Evolutionary conservation across 1,284 basidiomycete genomes (phyloP).

Genomic region (Cerrena zonata): DNA sequence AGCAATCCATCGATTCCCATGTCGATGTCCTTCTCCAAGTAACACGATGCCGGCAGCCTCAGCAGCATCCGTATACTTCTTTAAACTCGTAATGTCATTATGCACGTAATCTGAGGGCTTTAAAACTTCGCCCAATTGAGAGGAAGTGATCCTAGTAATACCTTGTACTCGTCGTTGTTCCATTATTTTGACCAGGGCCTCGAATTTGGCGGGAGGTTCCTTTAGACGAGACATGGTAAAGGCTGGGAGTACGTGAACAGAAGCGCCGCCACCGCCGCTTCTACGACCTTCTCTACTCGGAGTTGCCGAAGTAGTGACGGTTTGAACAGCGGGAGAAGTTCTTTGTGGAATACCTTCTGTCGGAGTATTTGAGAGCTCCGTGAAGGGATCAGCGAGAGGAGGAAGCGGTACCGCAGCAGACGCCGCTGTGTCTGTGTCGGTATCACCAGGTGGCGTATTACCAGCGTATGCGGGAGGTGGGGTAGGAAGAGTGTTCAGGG

Average conservation of each 20-base stretch:
- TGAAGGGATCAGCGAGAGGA: not conserved
- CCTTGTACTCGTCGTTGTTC: slow-evolving; percentile 30
- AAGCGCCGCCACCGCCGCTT: not conserved
- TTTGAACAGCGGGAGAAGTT: not conserved
- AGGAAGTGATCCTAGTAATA: slow-evolving; percentile 18
- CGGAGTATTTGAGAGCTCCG: not conserved
- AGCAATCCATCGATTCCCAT: slow-evolving; percentile 40
- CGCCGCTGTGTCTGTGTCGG: not conserved
- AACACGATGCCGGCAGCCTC: slow-evolving; percentile 39
- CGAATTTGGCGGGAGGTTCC: not conserved
- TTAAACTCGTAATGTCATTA: slow-evolving; percentile 42
- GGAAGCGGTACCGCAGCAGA: not conserved
- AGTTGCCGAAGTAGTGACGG: not conserved
- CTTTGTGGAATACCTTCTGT: not conserved
- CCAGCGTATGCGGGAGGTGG: not conserved
- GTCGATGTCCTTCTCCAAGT: slow-evolving; percentile 10
- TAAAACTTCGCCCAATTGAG: slow-evolving; percentile 25
- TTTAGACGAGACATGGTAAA: not conserved
- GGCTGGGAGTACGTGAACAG: not conserved
- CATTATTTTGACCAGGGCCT: slow-evolving; percentile 24
- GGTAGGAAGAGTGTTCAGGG: no score
- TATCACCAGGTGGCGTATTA: not conserved
- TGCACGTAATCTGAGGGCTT: slow-evolving; percentile 35
- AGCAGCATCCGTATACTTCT: slow-evolving; percentile 43
- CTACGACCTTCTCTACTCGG: not conserved